Conservation (phyloP, 164 flowering plant species). For the Berberis vulgaris region DNA sequence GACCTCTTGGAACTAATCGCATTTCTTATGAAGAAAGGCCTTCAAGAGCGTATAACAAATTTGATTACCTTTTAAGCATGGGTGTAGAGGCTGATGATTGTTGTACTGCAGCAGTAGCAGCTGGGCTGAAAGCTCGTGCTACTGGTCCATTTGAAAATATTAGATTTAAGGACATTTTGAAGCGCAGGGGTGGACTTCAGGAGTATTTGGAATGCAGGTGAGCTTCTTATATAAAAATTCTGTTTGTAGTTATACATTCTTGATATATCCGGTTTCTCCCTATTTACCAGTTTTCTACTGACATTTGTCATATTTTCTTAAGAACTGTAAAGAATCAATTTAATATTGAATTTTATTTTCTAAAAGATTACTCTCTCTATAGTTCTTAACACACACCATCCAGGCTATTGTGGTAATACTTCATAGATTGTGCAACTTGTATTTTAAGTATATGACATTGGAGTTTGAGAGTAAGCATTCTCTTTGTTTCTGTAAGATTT, state of each 20-base stretch:
- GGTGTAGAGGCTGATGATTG: constrained; percentile 46
- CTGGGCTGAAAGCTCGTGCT: constrained; percentile 78
- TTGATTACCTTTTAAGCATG: constrained; percentile 25
- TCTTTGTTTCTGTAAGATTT: not conserved
- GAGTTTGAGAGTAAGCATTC: not conserved
- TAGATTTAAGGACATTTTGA: constrained; percentile 80
- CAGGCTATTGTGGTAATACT: not conserved
- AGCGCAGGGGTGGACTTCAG: constrained; percentile 89
- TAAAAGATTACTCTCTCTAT: not conserved
- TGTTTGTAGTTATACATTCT: not conserved
- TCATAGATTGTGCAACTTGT: not conserved
- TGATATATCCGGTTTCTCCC: not conserved
- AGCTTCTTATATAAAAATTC: constrained; percentile 4
- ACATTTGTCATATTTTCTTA: too few species aligned
- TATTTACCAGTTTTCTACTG: too few species aligned
- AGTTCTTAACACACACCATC: not conserved
- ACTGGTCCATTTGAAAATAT: constrained; percentile 79
- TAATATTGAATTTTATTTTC: too few species aligned
- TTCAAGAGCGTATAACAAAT: constrained; percentile 32
- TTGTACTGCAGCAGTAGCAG: constrained; percentile 73
- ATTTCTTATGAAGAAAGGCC: constrained; percentile 21
- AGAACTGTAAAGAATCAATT: too few species aligned
- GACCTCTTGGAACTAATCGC: constrained; percentile 28
- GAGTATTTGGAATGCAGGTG: constrained; percentile 94
- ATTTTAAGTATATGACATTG: not conserved